These are phyloP conservation scores for Ophiostoma quercus DNA, from an alignment of 2,329 filamentous ascomycete species.

Conservation along the genomic window DNA sequence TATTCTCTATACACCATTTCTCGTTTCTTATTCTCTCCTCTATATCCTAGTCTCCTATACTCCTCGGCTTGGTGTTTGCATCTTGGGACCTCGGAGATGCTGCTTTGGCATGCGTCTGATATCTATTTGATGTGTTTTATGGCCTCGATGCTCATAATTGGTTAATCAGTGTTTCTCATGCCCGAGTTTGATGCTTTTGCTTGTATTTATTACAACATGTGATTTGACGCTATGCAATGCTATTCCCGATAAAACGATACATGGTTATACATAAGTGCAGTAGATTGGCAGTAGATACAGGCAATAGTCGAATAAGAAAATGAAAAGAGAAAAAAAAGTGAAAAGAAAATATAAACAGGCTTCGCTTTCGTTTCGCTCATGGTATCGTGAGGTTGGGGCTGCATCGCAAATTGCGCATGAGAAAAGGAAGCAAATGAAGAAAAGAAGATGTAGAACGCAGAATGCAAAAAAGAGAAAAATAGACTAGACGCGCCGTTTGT, in stretches of 20 bases:
- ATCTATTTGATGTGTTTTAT: neutral
- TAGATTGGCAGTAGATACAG: neutral
- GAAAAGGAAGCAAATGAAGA: constrained; percentile 3
- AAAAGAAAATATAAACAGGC: neutral
- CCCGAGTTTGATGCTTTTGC: too few species aligned
- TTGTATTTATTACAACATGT: neutral
- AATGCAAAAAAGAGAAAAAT: neutral
- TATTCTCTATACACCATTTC: neutral
- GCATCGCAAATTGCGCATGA: neutral
- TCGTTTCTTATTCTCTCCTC: neutral
- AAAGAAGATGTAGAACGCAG: neutral
- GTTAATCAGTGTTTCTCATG: too few species aligned
- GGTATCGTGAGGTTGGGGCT: constrained; percentile 18
- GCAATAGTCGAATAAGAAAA: neutral
- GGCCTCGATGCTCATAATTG: neutral
- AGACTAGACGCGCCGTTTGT: constrained; percentile 24
- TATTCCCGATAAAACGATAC: neutral
- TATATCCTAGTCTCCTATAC: neutral
- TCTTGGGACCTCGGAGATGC: neutral
- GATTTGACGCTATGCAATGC: neutral
- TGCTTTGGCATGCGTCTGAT: neutral
- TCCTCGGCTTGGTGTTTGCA: neutral
- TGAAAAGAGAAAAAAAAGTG: neutral
- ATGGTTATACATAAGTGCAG: neutral
- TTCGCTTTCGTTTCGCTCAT: constrained; percentile 14